phyloP scores from a whole-genome alignment of 176 grass and related monocot species.

The Musa acuminata region DNA sequence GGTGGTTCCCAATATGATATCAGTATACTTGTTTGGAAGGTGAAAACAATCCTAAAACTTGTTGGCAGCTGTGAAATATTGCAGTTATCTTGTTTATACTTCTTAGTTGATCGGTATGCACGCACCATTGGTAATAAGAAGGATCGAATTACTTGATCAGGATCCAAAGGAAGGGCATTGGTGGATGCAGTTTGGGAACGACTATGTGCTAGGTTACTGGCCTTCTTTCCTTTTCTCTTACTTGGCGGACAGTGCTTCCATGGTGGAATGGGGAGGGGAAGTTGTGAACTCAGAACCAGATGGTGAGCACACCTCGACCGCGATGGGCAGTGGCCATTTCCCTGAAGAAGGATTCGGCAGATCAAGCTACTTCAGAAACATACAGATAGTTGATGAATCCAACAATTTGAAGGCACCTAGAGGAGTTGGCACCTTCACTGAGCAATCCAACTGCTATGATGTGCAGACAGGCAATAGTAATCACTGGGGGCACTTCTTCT shows the following conservation, averaged over 20 bases:
- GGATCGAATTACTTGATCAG: background rate
- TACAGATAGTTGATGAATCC: slow-evolving; percentile 1
- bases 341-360: slow-evolving; percentile 14
- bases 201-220: slow-evolving; percentile 10
- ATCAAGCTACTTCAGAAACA: slow-evolving; percentile 5
- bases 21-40: slow-evolving; percentile 5
- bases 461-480: slow-evolving; percentile 7
- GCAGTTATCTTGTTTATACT: background rate
- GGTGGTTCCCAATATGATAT: slow-evolving; percentile 8
- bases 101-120: background rate
- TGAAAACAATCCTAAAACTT: background rate
- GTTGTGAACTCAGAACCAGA: slow-evolving; percentile 15
- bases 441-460: slow-evolving; percentile 15
- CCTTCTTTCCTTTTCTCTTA: slow-evolving; percentile 11
- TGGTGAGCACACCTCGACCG: slow-evolving; percentile 8
- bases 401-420: background rate
- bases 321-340: slow-evolving; percentile 12
- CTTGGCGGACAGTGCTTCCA: slow-evolving; percentile 2
- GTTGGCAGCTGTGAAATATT: too few species aligned
- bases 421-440: slow-evolving; percentile 9
- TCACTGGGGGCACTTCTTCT: slow-evolving; percentile 10
- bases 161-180: slow-evolving; percentile 16
- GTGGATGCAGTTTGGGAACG: slow-evolving; percentile 17
- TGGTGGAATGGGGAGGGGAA: slow-evolving; percentile 17
- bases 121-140: background rate